Conservation (phyloP, 2,329 filamentous ascomycete genomes). For the Ceratocystis lukuohia region DNA sequence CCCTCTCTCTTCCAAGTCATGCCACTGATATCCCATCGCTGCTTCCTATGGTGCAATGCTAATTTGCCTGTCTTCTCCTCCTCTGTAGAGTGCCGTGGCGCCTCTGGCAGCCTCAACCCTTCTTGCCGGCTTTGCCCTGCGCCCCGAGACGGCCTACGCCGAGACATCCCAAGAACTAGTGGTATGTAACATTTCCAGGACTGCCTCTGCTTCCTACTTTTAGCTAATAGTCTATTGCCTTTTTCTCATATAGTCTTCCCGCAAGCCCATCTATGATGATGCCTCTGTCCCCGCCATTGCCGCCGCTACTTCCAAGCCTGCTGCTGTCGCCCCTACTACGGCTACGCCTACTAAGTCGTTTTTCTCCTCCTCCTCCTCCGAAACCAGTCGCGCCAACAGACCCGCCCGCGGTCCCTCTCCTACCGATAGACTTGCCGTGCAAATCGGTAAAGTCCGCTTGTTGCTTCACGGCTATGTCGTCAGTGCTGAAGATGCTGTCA, state of each 20-base stretch:
- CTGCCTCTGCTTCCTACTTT: neutral
- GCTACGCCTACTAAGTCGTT: constrained; percentile 24
- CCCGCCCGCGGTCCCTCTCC: constrained; percentile 50
- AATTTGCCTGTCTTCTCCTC: neutral
- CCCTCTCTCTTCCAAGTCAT: neutral
- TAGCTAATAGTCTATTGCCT: neutral
- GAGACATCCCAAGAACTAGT: constrained; percentile 32
- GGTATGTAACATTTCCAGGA: constrained; percentile 11
- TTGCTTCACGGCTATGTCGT: constrained; percentile 66
- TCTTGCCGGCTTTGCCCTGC: constrained; percentile 36
- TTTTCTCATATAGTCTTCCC: constrained; percentile 1
- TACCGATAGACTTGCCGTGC: constrained; percentile 73
- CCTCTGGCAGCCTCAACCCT: constrained; percentile 41
- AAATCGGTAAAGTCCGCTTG: constrained; percentile 69
- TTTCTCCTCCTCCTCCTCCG: constrained; percentile 22
- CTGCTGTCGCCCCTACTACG: constrained; percentile 22
- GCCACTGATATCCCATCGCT: neutral
- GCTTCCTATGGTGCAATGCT: neutral
- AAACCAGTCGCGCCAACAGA: constrained; percentile 25
- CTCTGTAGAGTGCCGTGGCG: constrained; percentile 37
- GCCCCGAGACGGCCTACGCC: constrained; percentile 37
- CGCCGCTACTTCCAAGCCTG: constrained; percentile 18
- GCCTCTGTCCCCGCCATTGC: constrained; percentile 23
- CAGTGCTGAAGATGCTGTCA: constrained; percentile 66
- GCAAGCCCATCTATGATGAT: constrained; percentile 74